Conservation (phyloP, 2,329 filamentous ascomycete species). For the Neopestalotiopsis clavispora region DNA sequence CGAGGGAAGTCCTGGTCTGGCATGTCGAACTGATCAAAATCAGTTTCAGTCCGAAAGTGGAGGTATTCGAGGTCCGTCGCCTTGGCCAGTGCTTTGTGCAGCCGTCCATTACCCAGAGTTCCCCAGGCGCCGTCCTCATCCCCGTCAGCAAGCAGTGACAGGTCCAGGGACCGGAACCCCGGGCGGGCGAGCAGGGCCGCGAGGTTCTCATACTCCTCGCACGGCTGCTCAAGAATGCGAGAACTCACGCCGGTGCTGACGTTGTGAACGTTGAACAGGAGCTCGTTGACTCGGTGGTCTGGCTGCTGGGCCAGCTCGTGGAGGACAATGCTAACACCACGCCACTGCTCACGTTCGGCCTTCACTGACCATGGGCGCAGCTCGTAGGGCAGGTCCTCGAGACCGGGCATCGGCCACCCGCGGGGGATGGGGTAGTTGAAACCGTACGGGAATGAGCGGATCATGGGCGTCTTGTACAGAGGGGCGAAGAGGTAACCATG, state of each 20-base stretch:
- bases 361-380: slow-evolving; percentile 13
- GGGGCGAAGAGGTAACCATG: slow-evolving; percentile 42
- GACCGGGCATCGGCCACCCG: slow-evolving; percentile 32
- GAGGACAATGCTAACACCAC: slow-evolving; percentile 36
- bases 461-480: slow-evolving; percentile 45
- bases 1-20: slow-evolving; percentile 3
- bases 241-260: slow-evolving; percentile 37
- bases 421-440: slow-evolving; percentile 44
- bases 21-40: slow-evolving; percentile 10
- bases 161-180: slow-evolving; percentile 33
- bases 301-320: slow-evolving; percentile 28
- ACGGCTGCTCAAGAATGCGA: slow-evolving; percentile 33
- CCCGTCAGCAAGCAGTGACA: slow-evolving; percentile 24
- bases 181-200: slow-evolving; percentile 28
- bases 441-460: slow-evolving; percentile 42
- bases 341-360: slow-evolving; percentile 30
- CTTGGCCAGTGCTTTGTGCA: not conserved
- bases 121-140: slow-evolving; percentile 8
- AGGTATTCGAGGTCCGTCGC: slow-evolving; percentile 10
- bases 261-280: slow-evolving; percentile 38
- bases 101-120: not conserved
- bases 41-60: slow-evolving; percentile 2
- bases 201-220: slow-evolving; percentile 32
- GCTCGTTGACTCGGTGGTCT: slow-evolving; percentile 31
- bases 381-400: not conserved